phyloP scores from a whole-genome alignment of 106 monocot species.

The Gastrodia elata region DNA sequence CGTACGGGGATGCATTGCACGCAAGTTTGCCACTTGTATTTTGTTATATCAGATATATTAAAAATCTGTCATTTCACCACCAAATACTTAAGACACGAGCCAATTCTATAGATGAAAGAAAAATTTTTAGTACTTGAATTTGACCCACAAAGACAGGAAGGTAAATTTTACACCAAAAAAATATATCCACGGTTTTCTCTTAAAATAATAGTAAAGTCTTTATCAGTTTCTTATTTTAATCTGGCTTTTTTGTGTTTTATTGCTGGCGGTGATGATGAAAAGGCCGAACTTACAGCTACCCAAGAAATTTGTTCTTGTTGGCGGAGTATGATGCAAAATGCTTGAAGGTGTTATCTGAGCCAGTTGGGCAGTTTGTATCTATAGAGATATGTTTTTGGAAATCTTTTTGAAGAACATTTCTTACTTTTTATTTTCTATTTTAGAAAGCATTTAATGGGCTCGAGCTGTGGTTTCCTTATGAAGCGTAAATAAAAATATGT shows the following conservation, averaged over 20 bases:
- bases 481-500: no score
- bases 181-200: background rate
- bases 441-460: no score
- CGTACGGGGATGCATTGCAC: no score
- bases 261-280: conserved; percentile 1
- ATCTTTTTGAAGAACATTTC: no score
- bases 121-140: no score
- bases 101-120: no score
- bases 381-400: background rate
- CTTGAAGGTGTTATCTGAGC: background rate
- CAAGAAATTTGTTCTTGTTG: background rate
- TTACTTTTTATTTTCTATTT: no score
- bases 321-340: background rate
- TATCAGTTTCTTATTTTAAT: background rate
- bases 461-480: no score
- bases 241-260: background rate
- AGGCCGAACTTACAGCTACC: conserved; percentile 4
- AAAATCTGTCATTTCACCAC: no score
- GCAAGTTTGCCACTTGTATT: no score
- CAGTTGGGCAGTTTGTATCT: background rate
- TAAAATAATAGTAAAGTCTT: background rate
- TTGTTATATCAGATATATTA: no score
- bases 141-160: background rate
- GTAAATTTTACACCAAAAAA: background rate
- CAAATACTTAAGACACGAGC: no score